These are phyloP conservation scores for Penicillium griseofulvum DNA, from an alignment of 2,329 filamentous ascomycete species.

Conservation along the genomic window DNA sequence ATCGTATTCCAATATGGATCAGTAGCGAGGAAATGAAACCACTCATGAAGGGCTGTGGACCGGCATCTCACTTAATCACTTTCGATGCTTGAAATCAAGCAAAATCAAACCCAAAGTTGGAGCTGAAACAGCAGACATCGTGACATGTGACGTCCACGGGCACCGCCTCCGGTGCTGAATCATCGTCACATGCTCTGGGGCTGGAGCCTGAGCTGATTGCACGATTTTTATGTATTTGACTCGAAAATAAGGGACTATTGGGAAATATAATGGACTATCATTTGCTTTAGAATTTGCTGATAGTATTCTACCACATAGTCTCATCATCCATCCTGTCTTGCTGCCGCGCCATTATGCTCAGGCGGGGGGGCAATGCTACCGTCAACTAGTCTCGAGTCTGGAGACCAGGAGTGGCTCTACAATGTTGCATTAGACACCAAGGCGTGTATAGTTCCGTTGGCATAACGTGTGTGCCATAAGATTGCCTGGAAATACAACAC, in stretches of 20 bases:
- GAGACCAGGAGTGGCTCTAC: neutral
- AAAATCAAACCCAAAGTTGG: slow-evolving; percentile 2
- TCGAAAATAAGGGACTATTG: neutral
- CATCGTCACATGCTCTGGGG: slow-evolving; percentile 15
- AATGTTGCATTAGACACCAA: neutral
- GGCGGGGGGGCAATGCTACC: neutral
- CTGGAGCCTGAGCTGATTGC: neutral
- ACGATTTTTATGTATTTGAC: slow-evolving; percentile 1
- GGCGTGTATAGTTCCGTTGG: neutral
- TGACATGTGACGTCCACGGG: slow-evolving; percentile 11
- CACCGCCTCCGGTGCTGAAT: slow-evolving; percentile 20
- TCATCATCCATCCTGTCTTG: neutral
- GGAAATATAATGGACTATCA: neutral
- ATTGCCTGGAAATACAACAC: neutral
- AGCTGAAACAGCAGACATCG: slow-evolving; percentile 1
- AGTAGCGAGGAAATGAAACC: slow-evolving; percentile 45
- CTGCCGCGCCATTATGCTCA: neutral
- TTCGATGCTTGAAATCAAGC: slow-evolving; percentile 5
- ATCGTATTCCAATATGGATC: slow-evolving; percentile 44
- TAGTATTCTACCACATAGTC: neutral
- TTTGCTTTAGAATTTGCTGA: neutral
- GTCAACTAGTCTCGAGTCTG: neutral
- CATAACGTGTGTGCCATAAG: neutral
- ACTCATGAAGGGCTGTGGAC: slow-evolving; percentile 41
- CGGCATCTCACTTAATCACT: slow-evolving; percentile 18